Evolutionary conservation across 306 rosid genomes (phyloP).

Genomic region (Pyrus betulifolia): DNA sequence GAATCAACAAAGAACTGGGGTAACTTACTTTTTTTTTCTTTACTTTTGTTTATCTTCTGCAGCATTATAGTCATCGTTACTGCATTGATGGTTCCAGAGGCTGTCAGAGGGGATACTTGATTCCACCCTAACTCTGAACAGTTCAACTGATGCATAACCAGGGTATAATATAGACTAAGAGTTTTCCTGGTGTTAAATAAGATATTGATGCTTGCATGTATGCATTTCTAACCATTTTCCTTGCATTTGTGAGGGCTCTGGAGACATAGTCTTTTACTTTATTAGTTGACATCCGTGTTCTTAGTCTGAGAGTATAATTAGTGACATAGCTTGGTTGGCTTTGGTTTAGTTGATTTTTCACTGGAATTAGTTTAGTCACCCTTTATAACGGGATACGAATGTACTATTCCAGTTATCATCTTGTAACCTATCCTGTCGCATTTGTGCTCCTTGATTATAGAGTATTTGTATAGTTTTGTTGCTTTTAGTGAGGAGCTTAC

Average conservation of each 20-base stretch:
- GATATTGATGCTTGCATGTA: neutral
- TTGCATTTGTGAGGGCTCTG: slow-evolving; percentile 7
- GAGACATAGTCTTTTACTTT: neutral
- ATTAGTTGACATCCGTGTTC: neutral
- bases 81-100: neutral
- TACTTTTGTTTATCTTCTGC: neutral
- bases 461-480: slow-evolving; percentile 7
- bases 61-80: neutral
- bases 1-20: slow-evolving; percentile 99
- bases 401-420: neutral
- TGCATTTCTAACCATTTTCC: neutral
- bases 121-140: neutral
- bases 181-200: neutral
- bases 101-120: neutral
- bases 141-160: neutral
- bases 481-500: slow-evolving; percentile 15
- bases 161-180: neutral
- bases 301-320: neutral
- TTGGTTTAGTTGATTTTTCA: neutral
- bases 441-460: neutral
- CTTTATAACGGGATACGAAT: neutral
- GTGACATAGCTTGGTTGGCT: neutral
- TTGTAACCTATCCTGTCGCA: neutral
- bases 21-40: slow-evolving; percentile 13
- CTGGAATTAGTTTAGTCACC: neutral